Conservation (phyloP, 2,329 filamentous ascomycete species). For the Coniella lustricola region DNA sequence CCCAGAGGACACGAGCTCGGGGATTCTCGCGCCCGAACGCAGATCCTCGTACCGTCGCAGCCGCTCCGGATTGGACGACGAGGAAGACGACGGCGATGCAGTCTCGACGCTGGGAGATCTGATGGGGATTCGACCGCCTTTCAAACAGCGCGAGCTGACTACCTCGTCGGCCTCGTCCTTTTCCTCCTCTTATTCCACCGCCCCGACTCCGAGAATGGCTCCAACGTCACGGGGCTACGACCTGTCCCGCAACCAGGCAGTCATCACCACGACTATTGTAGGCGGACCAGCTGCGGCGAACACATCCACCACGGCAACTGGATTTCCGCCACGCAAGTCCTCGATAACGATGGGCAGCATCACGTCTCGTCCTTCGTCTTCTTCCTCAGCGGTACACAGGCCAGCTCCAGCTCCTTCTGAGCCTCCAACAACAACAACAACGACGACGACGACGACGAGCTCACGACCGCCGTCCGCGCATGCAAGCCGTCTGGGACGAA, state of each 20-base stretch:
- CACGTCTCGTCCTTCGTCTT: too few species aligned
- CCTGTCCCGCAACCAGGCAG: not conserved
- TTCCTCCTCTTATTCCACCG: not conserved
- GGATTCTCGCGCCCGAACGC: constrained; percentile 7
- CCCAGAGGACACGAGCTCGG: constrained; percentile 5
- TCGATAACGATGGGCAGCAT: too few species aligned
- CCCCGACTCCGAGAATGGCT: too few species aligned
- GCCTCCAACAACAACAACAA: not conserved
- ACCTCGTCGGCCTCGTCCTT: too few species aligned
- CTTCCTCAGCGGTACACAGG: not conserved
- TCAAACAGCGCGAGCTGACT: not conserved
- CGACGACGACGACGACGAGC: not conserved
- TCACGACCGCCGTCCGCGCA: not conserved
- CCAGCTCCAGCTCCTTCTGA: too few species aligned
- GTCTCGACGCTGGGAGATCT: constrained; percentile 11
- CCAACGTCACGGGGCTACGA: too few species aligned
- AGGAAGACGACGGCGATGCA: constrained; percentile 11
- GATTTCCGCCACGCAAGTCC: too few species aligned
- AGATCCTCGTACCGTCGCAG: constrained; percentile 6
- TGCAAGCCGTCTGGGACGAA: not conserved
- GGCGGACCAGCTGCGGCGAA: not conserved
- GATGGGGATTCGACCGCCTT: constrained; percentile 2
- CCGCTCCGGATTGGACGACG: not conserved
- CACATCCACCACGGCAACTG: too few species aligned
- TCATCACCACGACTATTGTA: constrained; percentile 7